Conservation (phyloP, 2,329 filamentous ascomycete genomes). For the Aspergillus floridensis region DNA sequence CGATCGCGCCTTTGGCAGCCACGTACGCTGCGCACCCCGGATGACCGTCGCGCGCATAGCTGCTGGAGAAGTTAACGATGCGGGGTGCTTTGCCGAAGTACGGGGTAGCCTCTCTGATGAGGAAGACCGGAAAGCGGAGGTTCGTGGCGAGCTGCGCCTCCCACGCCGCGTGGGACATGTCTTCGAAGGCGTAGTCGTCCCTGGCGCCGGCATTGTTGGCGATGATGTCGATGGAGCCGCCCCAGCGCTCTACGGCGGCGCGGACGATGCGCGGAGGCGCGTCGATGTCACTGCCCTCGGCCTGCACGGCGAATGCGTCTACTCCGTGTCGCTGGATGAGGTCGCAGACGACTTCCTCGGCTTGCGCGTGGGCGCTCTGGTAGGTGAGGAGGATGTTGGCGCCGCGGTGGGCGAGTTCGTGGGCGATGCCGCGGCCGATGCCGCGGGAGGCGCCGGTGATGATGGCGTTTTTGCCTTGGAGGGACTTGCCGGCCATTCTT, state of each 20-base stretch:
- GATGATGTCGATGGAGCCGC: conserved; percentile 17
- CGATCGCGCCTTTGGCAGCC: conserved; percentile 61
- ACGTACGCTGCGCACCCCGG: conserved; percentile 55
- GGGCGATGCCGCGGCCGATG: too few relatives aligned
- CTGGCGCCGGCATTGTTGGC: conserved; percentile 29
- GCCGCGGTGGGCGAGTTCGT: too few relatives aligned
- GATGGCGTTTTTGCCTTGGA: too few relatives aligned
- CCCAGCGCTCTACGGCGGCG: conserved; percentile 8
- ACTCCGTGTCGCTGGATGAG: too few relatives aligned
- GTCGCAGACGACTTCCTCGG: too few relatives aligned
- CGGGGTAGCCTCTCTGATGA: conserved; percentile 22
- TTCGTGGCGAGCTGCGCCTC: conserved; percentile 18
- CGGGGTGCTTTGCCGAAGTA: conserved; percentile 13
- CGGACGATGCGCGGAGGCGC: conserved; percentile 14
- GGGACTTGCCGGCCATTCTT: too few relatives aligned
- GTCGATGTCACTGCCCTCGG: conserved; percentile 11
- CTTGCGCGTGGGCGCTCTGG: too few relatives aligned
- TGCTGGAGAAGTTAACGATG: conserved; percentile 23
- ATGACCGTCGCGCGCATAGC: conserved; percentile 17
- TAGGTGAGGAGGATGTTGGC: too few relatives aligned
- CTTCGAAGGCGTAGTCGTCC: conserved; percentile 16
- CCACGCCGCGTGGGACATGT: conserved; percentile 20
- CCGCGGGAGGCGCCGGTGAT: too few relatives aligned
- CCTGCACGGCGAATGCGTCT: conserved; percentile 15
- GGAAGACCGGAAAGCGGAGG: conserved; percentile 19